A percentile compares a stretch with the other conserved stretches of the same genome.
Evolutionary conservation across 805 yeast genomes (phyloP).

Genomic region (Yarrowia deformans): DNA sequence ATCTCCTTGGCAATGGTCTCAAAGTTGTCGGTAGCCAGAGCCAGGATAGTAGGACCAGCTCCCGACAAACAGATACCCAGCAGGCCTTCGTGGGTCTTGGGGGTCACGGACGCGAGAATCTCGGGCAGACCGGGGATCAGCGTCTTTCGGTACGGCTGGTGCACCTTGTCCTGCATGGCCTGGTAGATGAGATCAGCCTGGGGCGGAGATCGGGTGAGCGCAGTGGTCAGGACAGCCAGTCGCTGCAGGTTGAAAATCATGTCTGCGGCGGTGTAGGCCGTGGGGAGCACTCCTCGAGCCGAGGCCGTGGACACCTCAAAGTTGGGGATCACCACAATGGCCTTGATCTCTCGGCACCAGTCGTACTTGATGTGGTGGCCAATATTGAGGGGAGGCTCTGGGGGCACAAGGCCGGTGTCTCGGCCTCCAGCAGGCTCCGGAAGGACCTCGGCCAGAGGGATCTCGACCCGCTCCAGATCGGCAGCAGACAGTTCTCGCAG

Average conservation of each 20-base stretch:
- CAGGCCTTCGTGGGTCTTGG: constrained; percentile 80
- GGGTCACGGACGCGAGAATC: constrained; percentile 79
- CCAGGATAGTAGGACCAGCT: constrained; percentile 97
- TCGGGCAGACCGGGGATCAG: constrained; percentile 90
- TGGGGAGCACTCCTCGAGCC: constrained; percentile 88
- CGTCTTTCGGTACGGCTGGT: constrained; percentile 94
- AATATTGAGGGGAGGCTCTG: constrained; percentile 82
- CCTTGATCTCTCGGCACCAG: constrained; percentile 82
- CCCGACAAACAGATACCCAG: constrained; percentile 96
- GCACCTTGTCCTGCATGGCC: constrained; percentile 96
- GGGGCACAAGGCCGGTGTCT: constrained; percentile 72
- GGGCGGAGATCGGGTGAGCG: constrained; percentile 85
- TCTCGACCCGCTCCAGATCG: constrained; percentile 77
- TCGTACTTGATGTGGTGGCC: constrained; percentile 88
- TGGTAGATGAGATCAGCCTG: constrained; percentile 83
- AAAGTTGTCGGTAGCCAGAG: constrained; percentile 87
- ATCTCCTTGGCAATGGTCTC: constrained; percentile 83
- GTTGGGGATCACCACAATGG: constrained; percentile 90
- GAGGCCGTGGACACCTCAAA: constrained; percentile 94
- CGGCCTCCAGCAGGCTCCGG: constrained; percentile 78
- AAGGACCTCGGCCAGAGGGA: constrained; percentile 83
- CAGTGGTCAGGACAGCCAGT: constrained; percentile 89
- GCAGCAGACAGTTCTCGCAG: constrained; percentile 77
- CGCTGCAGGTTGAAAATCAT: constrained; percentile 93
- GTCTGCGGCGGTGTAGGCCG: constrained; percentile 76